Percentiles rank a stretch among this genome's conserved stretches.
Evolutionary conservation across 2,329 filamentous ascomycete species (phyloP).

Genomic region (Aspergillus terreus): DNA sequence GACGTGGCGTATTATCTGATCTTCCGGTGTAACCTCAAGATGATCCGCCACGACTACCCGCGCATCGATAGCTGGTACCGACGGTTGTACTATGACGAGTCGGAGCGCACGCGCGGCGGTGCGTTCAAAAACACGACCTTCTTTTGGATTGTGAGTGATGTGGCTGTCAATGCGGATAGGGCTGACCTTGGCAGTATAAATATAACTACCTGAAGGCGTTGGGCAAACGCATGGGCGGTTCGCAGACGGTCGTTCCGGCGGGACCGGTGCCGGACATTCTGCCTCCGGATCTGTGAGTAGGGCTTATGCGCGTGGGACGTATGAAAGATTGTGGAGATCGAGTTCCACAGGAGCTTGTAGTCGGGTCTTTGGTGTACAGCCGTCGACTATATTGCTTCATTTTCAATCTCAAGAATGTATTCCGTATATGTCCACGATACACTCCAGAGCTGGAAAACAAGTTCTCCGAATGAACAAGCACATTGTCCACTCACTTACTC

Average conservation of each 20-base stretch:
- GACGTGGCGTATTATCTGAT: slow-evolving; percentile 75
- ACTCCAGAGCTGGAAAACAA: neutral
- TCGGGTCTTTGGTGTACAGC: too few relatives aligned
- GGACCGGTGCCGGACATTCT: slow-evolving; percentile 27
- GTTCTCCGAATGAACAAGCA: neutral
- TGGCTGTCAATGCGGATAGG: neutral
- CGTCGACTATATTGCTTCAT: neutral
- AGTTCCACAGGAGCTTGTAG: too few relatives aligned
- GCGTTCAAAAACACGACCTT: slow-evolving; percentile 45
- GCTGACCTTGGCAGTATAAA: slow-evolving; percentile 21
- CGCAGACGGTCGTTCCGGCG: slow-evolving; percentile 22
- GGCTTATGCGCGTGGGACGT: neutral
- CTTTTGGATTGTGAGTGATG: slow-evolving; percentile 36
- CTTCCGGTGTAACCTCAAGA: slow-evolving; percentile 69
- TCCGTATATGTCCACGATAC: neutral
- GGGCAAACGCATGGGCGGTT: slow-evolving; percentile 16
- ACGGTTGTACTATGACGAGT: slow-evolving; percentile 46
- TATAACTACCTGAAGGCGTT: slow-evolving; percentile 20
- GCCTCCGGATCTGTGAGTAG: slow-evolving; percentile 10
- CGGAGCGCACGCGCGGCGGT: slow-evolving; percentile 34
- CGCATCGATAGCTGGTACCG: slow-evolving; percentile 45
- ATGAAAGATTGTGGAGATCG: neutral
- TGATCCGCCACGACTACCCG: slow-evolving; percentile 60
- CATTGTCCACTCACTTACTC: too few relatives aligned
- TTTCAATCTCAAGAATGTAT: neutral